Evolutionary conservation across 495 filamentous ascomycete species (phyloP).

Genomic region (Oidiodendron maius): DNA sequence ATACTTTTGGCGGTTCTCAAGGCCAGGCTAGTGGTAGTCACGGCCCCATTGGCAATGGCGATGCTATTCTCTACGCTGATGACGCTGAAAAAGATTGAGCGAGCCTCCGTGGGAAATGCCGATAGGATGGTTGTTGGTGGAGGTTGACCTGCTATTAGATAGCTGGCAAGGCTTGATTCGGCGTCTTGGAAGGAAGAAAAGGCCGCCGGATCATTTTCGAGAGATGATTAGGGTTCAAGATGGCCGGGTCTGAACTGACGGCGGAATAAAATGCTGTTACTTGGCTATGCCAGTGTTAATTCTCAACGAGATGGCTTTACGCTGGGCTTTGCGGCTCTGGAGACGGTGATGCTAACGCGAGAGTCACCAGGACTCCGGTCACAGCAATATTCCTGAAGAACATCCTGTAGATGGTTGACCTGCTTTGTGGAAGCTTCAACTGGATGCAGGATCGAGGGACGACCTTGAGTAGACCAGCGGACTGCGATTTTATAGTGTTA

Average conservation of each 20-base stretch:
- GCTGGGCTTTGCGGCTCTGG: slow-evolving; percentile 4
- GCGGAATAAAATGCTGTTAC: not conserved
- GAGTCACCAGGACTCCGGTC: not conserved
- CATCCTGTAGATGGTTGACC: too few relatives aligned
- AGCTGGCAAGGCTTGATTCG: not conserved
- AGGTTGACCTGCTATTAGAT: not conserved
- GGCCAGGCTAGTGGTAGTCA: not conserved
- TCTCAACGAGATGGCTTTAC: not conserved
- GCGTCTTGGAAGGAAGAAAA: not conserved
- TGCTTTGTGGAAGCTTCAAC: too few relatives aligned
- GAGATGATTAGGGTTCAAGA: not conserved
- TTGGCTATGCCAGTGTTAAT: not conserved
- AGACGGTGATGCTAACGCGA: not conserved
- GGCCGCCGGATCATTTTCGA: not conserved
- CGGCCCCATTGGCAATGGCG: not conserved
- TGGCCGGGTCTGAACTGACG: not conserved
- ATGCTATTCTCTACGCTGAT: not conserved
- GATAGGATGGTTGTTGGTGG: not conserved
- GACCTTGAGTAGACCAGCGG: too few relatives aligned
- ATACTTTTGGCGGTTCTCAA: too few relatives aligned
- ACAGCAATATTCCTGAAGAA: too few relatives aligned
- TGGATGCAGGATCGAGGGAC: too few relatives aligned
- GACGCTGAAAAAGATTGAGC: not conserved
- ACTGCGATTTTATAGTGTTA: too few relatives aligned
- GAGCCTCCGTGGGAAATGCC: not conserved